Percentiles rank a stretch among this genome's conserved stretches.
phyloP scores from a whole-genome alignment of 2,329 filamentous ascomycete species.

The Talaromyces islandicus region DNA sequence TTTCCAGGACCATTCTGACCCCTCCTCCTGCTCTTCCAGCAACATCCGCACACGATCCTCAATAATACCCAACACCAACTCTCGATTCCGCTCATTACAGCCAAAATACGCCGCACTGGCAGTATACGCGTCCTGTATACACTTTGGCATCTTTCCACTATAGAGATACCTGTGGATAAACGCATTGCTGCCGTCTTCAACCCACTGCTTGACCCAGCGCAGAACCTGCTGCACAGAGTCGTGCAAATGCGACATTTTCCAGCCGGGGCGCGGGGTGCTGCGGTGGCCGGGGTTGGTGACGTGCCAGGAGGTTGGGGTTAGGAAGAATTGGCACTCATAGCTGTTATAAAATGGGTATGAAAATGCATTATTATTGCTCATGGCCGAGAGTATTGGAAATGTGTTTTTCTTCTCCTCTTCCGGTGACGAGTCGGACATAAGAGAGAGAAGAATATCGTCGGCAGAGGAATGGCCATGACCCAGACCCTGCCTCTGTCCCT shows the following conservation, averaged over 20 bases:
- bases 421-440: neutral
- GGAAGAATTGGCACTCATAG: neutral
- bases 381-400: neutral
- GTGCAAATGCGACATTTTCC: neutral
- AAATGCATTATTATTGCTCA: neutral
- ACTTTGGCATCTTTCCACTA: constrained; percentile 1
- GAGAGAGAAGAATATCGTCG: neutral
- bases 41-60: constrained; percentile 4
- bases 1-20: neutral
- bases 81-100: neutral
- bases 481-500: neutral
- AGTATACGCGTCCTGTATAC: constrained; percentile 8
- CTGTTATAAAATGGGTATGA: neutral
- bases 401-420: neutral
- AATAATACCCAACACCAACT: neutral
- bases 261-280: neutral
- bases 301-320: constrained; percentile 2
- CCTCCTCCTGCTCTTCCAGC: neutral
- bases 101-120: constrained; percentile 4
- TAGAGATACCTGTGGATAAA: constrained; percentile 8
- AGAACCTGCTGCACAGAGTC: neutral
- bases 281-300: neutral
- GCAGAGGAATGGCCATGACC: too few species aligned
- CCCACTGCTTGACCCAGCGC: constrained; percentile 8
- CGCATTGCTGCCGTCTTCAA: constrained; percentile 5